Evolutionary conservation across 352 stramenopile genomes (phyloP), one percentile per base, ranked within the genome.

Genomic region (Phytophthora niederhauseri): DNA sequence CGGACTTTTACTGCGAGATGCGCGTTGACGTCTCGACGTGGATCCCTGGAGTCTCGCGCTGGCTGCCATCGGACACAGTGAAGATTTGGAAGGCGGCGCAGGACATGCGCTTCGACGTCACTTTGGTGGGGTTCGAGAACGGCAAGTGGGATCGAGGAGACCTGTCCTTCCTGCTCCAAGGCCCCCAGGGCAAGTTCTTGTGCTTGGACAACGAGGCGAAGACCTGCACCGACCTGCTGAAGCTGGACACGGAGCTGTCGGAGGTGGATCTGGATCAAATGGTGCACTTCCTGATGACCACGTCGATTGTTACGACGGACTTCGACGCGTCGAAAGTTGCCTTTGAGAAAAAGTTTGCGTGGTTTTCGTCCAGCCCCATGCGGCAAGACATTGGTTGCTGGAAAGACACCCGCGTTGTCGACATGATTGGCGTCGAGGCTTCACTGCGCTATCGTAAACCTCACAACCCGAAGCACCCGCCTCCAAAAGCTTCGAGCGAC

Each of bases 41-140:
- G 85, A 78, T 94, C 20, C 85, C 85, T 1, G 84, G 85, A 6
- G 71, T 91, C 15, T 92, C 84, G 48, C 79, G 77, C 30, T 91
- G 77, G 77, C 67, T 94, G 34, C 85, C 85, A 9, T 91, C 82
- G 2, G 84, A 94, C 64, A 89, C 80, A 3, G 67, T 94, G 20
- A 90, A 82, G 66, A 92, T 94, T 50, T 92, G 84, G 84, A 94
- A 94, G 66, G 77, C 80, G 12, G 76, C 63, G 3, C 54, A 73
- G 38, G 68, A 92, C 46, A 78, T 92, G 26, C 79, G 86, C 43
- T 85, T 90, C 20, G 84, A 94, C 38, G 75, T 91, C 20, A 85
- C 82, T 2, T 72, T 94, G 11, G 74, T 91, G 14, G 85, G 85
- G 3, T 91, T 91, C 57, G 73, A 91, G 28, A 80, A 86, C 43